A percentile compares a stretch with the other conserved stretches of the same genome.
Evolutionary conservation across 192 early-diverging fungal species (phyloP).

Genomic region (Radiomyces spectabilis): DNA sequence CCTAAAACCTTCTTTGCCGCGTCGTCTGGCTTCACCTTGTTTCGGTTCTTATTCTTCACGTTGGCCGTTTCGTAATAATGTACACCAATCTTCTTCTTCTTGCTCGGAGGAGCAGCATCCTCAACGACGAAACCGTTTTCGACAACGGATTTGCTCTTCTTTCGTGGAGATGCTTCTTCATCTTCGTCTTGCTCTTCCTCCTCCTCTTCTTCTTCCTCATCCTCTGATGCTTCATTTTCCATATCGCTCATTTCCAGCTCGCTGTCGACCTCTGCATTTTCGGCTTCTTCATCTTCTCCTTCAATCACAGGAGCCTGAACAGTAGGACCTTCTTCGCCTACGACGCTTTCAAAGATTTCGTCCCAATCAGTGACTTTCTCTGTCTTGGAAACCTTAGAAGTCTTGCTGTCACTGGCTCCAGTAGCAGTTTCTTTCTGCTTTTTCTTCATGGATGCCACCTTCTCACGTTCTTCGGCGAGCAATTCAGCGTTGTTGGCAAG

Average conservation of each 20-base stretch:
- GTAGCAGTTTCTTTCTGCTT: constrained; percentile 40
- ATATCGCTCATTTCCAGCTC: constrained; percentile 37
- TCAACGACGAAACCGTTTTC: too few species aligned
- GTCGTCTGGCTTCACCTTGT: constrained; percentile 68
- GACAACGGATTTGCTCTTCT: constrained; percentile 22
- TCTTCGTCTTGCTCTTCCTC: constrained; percentile 14
- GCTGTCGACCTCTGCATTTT: constrained; percentile 40
- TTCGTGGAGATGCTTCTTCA: constrained; percentile 10
- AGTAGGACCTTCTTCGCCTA: constrained; percentile 46
- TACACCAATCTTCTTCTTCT: constrained; percentile 84
- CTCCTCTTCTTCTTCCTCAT: constrained; percentile 24
- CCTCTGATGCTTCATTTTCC: constrained; percentile 30
- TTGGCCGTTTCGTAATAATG: constrained; percentile 93
- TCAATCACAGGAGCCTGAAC: constrained; percentile 31
- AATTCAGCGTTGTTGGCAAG: constrained; percentile 54
- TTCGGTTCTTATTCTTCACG: constrained; percentile 91
- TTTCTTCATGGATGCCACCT: constrained; percentile 25
- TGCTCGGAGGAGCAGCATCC: constrained; percentile 41
- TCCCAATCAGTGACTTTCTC: constrained; percentile 69
- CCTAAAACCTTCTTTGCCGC: constrained; percentile 36
- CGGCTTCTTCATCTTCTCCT: constrained; percentile 39
- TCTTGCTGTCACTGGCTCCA: constrained; percentile 25
- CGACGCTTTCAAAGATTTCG: constrained; percentile 80
- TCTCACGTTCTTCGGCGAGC: constrained; percentile 42
- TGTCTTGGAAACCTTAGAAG: too few species aligned